Conservation (phyloP, 768 basidiomycete genomes). For the Lentinus brumalis region DNA sequence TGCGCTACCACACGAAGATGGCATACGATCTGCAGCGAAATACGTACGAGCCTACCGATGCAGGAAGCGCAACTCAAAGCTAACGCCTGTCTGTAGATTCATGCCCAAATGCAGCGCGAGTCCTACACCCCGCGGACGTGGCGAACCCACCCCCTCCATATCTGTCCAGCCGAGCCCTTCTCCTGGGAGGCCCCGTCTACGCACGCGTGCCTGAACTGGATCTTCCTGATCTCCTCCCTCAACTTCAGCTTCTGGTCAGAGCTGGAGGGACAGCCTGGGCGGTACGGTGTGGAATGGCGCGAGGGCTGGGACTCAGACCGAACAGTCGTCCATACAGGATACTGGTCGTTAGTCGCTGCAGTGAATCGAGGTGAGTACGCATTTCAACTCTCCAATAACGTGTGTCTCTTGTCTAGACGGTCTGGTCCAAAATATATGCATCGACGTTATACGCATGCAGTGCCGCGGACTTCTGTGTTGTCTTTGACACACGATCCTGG, state of each 20-base stretch:
- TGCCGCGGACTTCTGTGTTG: too few relatives aligned
- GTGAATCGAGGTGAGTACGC: constrained; percentile 80
- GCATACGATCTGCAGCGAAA: constrained; percentile 67
- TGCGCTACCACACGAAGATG: constrained; percentile 59
- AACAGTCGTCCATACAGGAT: constrained; percentile 71
- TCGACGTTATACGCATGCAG: too few relatives aligned
- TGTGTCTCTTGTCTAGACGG: too few relatives aligned
- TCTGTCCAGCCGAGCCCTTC: constrained; percentile 68
- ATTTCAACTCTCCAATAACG: too few relatives aligned
- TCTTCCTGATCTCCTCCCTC: constrained; percentile 82
- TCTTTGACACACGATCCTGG: too few relatives aligned
- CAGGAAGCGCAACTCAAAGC: constrained; percentile 1
- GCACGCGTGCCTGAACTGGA: constrained; percentile 72
- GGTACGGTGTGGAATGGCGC: constrained; percentile 82
- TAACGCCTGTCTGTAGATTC: constrained; percentile 50
- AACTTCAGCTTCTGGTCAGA: constrained; percentile 94
- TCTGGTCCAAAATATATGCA: too few relatives aligned
- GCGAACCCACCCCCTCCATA: constrained; percentile 76
- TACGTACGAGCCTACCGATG: constrained; percentile 43
- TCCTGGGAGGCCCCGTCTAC: constrained; percentile 53
- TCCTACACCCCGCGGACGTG: constrained; percentile 79
- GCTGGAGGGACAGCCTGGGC: constrained; percentile 52
- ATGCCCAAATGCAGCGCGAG: constrained; percentile 55
- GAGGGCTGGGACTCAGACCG: constrained; percentile 59
- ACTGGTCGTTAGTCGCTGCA: constrained; percentile 85